Percentiles rank a stretch among this genome's conserved stretches.
phyloP scores from a whole-genome alignment of 768 basidiomycete species.

The Lepiota brunneoincarnata region DNA sequence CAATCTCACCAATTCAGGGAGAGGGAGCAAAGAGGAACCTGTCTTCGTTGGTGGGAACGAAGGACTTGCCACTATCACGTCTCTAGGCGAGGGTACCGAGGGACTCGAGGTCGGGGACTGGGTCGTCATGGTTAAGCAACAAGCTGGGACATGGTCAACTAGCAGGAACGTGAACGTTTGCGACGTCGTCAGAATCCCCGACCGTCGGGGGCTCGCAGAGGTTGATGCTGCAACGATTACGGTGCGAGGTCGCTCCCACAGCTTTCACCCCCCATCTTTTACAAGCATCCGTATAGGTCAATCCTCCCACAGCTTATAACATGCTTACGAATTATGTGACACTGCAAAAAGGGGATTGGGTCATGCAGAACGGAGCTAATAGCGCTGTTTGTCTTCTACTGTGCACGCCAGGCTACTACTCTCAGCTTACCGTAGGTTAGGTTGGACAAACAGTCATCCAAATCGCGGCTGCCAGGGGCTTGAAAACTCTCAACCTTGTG shows the following conservation, averaged over 20 bases:
- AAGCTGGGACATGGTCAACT: conserved; percentile 76
- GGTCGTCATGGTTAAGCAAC: conserved; percentile 68
- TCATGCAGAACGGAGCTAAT: conserved; percentile 86
- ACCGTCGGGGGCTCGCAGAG: conserved; percentile 42
- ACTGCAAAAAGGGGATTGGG: conserved; percentile 70
- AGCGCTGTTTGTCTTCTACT: conserved; percentile 55
- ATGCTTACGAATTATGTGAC: conserved; percentile 73
- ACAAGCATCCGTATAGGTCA: conserved; percentile 47
- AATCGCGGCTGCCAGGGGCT: conserved; percentile 66
- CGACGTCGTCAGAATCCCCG: conserved; percentile 63
- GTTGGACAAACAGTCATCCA: conserved; percentile 87
- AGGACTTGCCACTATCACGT: conserved; percentile 64
- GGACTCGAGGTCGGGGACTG: conserved; percentile 58
- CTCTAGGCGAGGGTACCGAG: conserved; percentile 43
- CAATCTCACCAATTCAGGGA: conserved; percentile 29
- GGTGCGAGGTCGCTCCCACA: conserved; percentile 34
- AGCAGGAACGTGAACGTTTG: conserved; percentile 46
- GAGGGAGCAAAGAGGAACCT: conserved; percentile 29
- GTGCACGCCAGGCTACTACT: neutral
- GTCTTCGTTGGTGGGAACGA: conserved; percentile 75
- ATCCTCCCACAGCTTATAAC: conserved; percentile 80
- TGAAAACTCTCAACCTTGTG: conserved; percentile 82
- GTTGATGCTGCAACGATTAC: conserved; percentile 75
- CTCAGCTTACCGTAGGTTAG: conserved; percentile 27
- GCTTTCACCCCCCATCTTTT: neutral